phyloP scores from a whole-genome alignment of 495 filamentous ascomycete species.

The Evansstolkia leycettana region DNA sequence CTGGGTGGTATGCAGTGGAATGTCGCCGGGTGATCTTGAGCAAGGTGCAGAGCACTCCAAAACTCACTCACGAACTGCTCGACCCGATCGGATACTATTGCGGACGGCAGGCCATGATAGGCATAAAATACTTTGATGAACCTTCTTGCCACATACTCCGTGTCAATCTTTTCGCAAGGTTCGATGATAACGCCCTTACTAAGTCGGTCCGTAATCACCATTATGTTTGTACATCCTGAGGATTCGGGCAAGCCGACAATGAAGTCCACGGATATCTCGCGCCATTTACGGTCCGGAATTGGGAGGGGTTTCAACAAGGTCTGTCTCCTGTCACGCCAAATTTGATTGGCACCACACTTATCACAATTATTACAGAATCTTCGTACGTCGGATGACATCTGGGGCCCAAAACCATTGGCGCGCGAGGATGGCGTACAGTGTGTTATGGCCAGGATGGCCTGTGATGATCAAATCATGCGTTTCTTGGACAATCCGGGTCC shows the following conservation, averaged over 20 bases:
- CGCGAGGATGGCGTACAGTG: not conserved
- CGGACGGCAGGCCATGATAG: conserved; percentile 4
- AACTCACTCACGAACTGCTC: conserved; percentile 6
- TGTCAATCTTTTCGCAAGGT: conserved; percentile 3
- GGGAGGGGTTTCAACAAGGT: conserved; percentile 10
- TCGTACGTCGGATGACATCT: not conserved
- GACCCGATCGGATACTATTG: conserved; percentile 11
- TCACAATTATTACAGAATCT: not conserved
- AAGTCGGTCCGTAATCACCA: conserved; percentile 6
- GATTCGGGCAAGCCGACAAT: conserved; percentile 2
- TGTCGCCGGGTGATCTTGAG: conserved; percentile 5
- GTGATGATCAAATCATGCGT: conserved; percentile 1
- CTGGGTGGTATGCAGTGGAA: conserved; percentile 9
- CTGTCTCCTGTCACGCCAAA: conserved; percentile 3
- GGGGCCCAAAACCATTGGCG: conserved; percentile 3
- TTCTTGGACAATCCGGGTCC: conserved; percentile 1
- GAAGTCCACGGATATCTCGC: conserved; percentile 11
- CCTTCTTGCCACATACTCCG: conserved; percentile 1
- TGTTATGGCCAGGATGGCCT: conserved; percentile 2
- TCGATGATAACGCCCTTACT: conserved; percentile 5
- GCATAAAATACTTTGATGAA: conserved; percentile 3
- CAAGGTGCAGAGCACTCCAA: conserved; percentile 8
- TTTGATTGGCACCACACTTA: not conserved
- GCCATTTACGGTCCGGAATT: conserved; percentile 7
- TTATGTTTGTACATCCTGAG: conserved; percentile 1